These are phyloP conservation scores for Tylopilus intermedius DNA, from an alignment of 768 basidiomycete species.

Conservation along the genomic window DNA sequence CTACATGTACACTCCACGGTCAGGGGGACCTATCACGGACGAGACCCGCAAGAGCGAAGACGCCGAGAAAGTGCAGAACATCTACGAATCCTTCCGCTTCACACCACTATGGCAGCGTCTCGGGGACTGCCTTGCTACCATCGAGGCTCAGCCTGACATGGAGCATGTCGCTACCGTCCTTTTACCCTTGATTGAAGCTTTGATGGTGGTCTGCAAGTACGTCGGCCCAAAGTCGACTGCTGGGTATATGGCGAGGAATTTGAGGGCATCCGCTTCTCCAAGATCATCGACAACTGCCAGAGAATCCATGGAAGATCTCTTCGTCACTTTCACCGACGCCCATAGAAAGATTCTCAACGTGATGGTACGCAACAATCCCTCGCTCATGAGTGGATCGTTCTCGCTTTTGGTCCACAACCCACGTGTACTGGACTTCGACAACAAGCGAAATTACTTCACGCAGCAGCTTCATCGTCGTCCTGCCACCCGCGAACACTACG, in stretches of 20 bases:
- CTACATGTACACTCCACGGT: too few species aligned
- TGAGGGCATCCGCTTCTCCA: slow-evolving; percentile 62
- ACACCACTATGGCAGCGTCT: slow-evolving; percentile 83
- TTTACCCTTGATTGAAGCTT: slow-evolving; percentile 88
- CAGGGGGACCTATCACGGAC: slow-evolving; percentile 36
- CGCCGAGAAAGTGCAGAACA: slow-evolving; percentile 76
- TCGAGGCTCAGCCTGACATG: slow-evolving; percentile 74
- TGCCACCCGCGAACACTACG: slow-evolving; percentile 72
- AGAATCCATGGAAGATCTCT: slow-evolving; percentile 85
- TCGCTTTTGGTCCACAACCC: slow-evolving; percentile 94
- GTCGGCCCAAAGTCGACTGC: slow-evolving; percentile 62
- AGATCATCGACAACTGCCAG: slow-evolving; percentile 60
- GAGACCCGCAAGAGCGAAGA: slow-evolving; percentile 45
- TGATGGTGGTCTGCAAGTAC: slow-evolving; percentile 99
- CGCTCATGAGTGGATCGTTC: slow-evolving; percentile 97
- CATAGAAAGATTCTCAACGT: slow-evolving; percentile 92
- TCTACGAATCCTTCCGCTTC: slow-evolving; percentile 91
- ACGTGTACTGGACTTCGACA: slow-evolving; percentile 96
- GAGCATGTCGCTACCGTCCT: slow-evolving; percentile 90
- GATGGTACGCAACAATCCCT: slow-evolving; percentile 98
- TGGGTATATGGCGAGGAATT: slow-evolving; percentile 41
- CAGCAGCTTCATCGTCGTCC: slow-evolving; percentile 87
- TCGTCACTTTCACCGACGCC: slow-evolving; percentile 87
- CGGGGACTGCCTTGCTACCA: slow-evolving; percentile 80
- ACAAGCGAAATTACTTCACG: slow-evolving; percentile 95